These are phyloP conservation scores for Lachnellula hyalina DNA, from an alignment of 2,329 filamentous ascomycete genomes.

Conservation along the genomic window DNA sequence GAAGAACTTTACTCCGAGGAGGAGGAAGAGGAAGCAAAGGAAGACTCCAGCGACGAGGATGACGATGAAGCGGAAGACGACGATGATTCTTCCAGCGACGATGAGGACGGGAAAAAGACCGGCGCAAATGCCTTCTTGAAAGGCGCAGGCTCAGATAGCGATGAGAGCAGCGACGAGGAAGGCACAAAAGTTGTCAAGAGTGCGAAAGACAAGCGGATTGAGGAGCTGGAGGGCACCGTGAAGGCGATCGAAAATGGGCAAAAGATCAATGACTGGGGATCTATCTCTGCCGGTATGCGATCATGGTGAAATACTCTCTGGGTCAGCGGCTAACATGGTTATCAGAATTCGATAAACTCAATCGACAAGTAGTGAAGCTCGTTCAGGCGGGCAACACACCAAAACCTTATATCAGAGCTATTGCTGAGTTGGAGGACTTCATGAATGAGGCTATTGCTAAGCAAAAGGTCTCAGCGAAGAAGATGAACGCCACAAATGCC, in stretches of 20 bases:
- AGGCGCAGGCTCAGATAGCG: constrained; percentile 65
- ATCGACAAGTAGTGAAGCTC: constrained; percentile 77
- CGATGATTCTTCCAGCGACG: constrained; percentile 55
- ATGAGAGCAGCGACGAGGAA: constrained; percentile 81
- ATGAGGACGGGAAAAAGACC: constrained; percentile 59
- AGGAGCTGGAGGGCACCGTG: constrained; percentile 87
- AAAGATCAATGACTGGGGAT: constrained; percentile 97
- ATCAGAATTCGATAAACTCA: constrained; percentile 89
- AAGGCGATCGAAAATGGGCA: constrained; percentile 91
- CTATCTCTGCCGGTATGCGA: constrained; percentile 75
- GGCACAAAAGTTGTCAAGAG: constrained; percentile 85
- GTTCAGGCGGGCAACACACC: constrained; percentile 72
- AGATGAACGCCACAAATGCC: constrained; percentile 96
- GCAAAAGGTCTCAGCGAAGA: constrained; percentile 93
- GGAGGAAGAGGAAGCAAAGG: constrained; percentile 53
- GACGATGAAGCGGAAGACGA: constrained; percentile 46
- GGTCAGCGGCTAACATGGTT: constrained; percentile 14
- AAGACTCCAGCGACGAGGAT: constrained; percentile 38
- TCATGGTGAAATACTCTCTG: constrained; percentile 12
- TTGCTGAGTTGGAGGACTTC: constrained; percentile 89
- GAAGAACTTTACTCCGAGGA: constrained; percentile 86
- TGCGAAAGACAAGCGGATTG: constrained; percentile 94
- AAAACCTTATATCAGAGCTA: constrained; percentile 86
- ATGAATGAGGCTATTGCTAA: constrained; percentile 92
- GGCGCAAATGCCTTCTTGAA: constrained; percentile 83